Base-by-base conservation (phyloP, 805 yeast species). In the Yarrowia sp. region DNA sequence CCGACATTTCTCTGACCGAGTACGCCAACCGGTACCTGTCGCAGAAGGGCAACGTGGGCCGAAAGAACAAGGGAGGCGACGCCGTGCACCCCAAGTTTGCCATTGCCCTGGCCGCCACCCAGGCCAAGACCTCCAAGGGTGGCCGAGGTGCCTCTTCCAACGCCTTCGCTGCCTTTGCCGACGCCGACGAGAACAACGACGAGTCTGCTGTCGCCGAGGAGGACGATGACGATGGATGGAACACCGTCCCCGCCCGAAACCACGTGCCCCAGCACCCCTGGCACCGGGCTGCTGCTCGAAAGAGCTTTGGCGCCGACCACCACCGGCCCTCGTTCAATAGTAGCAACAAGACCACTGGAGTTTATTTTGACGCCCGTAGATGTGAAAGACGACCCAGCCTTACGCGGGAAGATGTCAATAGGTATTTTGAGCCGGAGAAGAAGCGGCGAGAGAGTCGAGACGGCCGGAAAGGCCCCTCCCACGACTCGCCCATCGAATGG, bases 181-280 rank as follows among this genome's bases (percentile, higher is more conserved):
- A 52, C 49, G 65, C 50, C n/a, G 68, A 50, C 33, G 58, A 52
- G 60, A 43, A 39, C 43, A 47, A 43, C 53, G 66, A 52, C 50
- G 70, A 52, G 38, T 34, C 68, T n/a, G 56, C 68, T 33, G 52
- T 49, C 30, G 60, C 60, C 24, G 66, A 66, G 52, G 67, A 66
- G 34, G 71, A 69, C 38, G 70, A 68, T 30, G 70, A 67, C 19
- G 73, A 71, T 30, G 73, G 74, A 15, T 72, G 74, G 74, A 70
- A 70, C 67, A 70, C 71, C 39, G 74, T 72, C 20, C 72, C 71
- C 14, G 70, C 74, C 19, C 72, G 72, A 61, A 69, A 68, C 56
- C 70, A 61, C 43, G 64, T 58, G 40, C 55, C 58, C 44, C 17
- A 33, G 24, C 53, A 47, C 67, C 67, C 66, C 24, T 52, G 68